Evolutionary conservation across 352 stramenopile species (phyloP), one percentile per base, ranked within the genome.

Genomic region (Phytophthora sansomeana): DNA sequence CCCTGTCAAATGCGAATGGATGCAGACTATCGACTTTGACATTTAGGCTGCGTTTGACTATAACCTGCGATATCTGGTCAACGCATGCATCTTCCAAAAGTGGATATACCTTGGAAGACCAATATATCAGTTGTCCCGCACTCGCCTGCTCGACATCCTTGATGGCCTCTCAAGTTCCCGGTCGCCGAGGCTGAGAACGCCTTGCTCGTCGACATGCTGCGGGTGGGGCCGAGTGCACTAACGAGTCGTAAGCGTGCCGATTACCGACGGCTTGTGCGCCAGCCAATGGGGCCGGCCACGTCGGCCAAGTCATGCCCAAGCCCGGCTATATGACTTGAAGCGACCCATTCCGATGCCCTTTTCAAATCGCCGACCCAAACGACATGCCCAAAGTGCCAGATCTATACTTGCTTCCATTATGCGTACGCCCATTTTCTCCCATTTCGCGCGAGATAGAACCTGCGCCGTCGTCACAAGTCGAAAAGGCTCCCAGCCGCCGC

Each of bases 241-340:
- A 57, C 44, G 11, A 29, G 14, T 33, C 58, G 63, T 69, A 69
- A 69, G 54, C 59, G 51, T 33, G 21, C 5, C 47, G 58, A 65
- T 70, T 72, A 72, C 63, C 50, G 63, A 63, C 57, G 21, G 21
- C 14, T 19, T 35, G 6, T 17, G 42, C 21, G 28, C 24, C 35
- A 74, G 66, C 66, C 60, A 74, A 74, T 74, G 41, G 38, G 29
- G 53, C 29, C 53, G 26, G 55, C 35, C 21, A 24, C 8, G 13
- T n/a, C n/a, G 48, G 13, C 14, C 66, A 44, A 63, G 53, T 69
- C 66, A 74, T 41, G 13, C 6, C 5, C 35, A 17, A 17, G 35
- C 13, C 13, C 9, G 4, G 13, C 13, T 41, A 41, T 41, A 14
- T 17, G 39, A 46, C 39, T 46, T 46, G 39, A 46, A 46, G 39